Base-by-base conservation (phyloP, 352 stramenopile species). In the Pythium aristosporum region DNA sequence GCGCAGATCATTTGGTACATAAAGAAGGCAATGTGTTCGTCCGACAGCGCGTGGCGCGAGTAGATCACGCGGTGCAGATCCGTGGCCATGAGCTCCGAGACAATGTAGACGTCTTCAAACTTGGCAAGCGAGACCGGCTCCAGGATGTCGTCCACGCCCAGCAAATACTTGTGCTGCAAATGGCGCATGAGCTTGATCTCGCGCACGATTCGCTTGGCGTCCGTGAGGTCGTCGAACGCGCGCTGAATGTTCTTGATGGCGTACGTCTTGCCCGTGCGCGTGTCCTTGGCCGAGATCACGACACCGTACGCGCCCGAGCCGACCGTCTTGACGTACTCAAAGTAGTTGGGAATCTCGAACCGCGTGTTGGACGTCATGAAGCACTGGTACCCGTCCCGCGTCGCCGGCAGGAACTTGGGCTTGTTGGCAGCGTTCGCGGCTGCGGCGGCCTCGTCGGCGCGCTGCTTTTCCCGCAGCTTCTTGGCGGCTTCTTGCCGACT, bases 191-290 rank as follows among this genome's bases (percentile, higher is more conserved):
- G 72, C 58, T 96, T 94, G 69, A 99, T 98, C 80, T 99, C 97
- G 1, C 97, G 81, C 21, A 99, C 84, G 63, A 99, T 99, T 49
- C 98, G 91, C 73, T 99, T 99, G 28, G 97, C 97, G 74, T 99
- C 98, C 23, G 98, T 98, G 39, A 99, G 85, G 72, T 99, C 97
- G 54, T 98, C 92, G 71, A 99, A 99, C 16, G 91, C 90, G 23
- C 83, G 75, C 46, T 94, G 81, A 47, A 98, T 97, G 75, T 98
- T 98, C 76, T 98, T 98, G 66, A 98, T 97, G 1, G 85, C 82
- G 18, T 86, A 69, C 0, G 76, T 87, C 37, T 77, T 81, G 10
- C 71, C 70, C 1, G 46, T 73, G 9, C 68, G 52, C 6, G 73
- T 70, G 67, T 89, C 65, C 8, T 79, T 85, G 11, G 80, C 84